Evolutionary conservation across 371 early-diverging fungal species (phyloP).

Genomic region (Gilbertella persicaria): DNA sequence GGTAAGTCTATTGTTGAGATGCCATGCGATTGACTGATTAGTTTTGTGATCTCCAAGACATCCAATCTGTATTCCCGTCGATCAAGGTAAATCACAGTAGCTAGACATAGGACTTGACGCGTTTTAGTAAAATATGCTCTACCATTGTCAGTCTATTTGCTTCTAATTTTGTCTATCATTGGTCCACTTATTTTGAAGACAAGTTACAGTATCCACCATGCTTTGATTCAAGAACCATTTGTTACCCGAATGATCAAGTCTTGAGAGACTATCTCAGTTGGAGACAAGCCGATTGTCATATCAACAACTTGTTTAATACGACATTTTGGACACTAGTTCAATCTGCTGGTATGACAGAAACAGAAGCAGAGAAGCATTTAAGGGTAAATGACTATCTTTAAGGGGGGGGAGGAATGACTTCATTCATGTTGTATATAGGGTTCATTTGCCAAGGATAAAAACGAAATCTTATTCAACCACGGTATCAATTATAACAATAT

Average conservation of each 20-base stretch:
- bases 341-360: constrained; percentile 57
- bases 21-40: constrained; percentile 7
- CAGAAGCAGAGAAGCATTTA: constrained; percentile 68
- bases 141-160: constrained; percentile 87
- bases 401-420: too few species aligned
- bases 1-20: constrained; percentile 34
- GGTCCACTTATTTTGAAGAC: constrained; percentile 76
- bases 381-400: constrained; percentile 52
- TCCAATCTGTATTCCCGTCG: constrained; percentile 81
- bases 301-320: constrained; percentile 92
- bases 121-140: constrained; percentile 88
- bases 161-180: constrained; percentile 80
- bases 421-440: too few species aligned
- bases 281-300: constrained; percentile 96
- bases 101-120: too few species aligned
- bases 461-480: constrained; percentile 85
- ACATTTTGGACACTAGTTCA: constrained; percentile 92
- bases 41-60: constrained; percentile 74
- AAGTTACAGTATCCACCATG: constrained; percentile 79
- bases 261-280: constrained; percentile 92
- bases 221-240: constrained; percentile 90
- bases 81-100: constrained; percentile 62
- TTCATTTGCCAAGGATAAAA: constrained; percentile 83
- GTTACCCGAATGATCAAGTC: constrained; percentile 80
- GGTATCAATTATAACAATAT: constrained; percentile 88